Conservation (phyloP, 108 stramenopile species). For the Fistulifera pelliculosa region DNA sequence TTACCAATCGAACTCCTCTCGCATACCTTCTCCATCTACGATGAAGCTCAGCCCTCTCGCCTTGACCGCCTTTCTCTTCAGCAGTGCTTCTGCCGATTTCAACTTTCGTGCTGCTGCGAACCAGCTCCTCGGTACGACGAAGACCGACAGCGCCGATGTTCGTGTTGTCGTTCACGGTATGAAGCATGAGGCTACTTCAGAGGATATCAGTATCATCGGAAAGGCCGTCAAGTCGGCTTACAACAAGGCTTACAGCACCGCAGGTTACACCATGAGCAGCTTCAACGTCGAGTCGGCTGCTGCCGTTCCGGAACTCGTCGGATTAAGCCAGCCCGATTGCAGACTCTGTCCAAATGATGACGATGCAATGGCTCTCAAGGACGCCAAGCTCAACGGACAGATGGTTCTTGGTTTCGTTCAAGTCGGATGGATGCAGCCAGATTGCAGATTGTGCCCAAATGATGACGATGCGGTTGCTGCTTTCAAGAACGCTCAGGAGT, state of each 20-base stretch:
- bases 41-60: no score
- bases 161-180: not conserved
- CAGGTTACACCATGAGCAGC: not conserved
- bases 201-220: not conserved
- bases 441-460: no score
- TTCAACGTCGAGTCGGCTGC: not conserved
- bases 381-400: no score
- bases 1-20: no score
- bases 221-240: not conserved
- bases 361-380: no score
- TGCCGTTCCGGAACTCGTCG: not conserved
- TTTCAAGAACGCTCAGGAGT: not conserved
- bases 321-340: not conserved
- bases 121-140: not conserved
- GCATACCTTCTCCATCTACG: no score
- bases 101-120: not conserved
- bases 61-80: no score
- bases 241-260: not conserved
- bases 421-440: no score
- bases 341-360: not conserved
- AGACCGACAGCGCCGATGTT: not conserved
- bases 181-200: not conserved
- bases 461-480: not conserved
- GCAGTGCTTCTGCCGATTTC: no score
- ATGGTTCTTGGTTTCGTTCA: no score